A percentile compares a stretch with the other conserved stretches of the same genome.
Conservation (phyloP, 805 yeast species). For the Torulaspora quercuum region DNA sequence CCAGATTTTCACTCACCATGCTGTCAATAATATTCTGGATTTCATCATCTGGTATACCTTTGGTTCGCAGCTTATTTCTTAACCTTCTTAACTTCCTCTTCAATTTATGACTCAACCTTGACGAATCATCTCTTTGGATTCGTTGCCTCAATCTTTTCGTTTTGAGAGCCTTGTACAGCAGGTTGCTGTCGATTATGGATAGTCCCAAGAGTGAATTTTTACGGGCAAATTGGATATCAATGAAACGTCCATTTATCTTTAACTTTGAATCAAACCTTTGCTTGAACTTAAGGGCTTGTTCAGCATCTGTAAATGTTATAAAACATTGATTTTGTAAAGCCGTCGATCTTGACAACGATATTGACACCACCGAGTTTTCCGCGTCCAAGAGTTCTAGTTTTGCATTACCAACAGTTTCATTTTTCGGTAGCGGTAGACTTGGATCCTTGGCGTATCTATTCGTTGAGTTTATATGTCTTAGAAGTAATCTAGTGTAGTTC, state of each 20-base stretch:
- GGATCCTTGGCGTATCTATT: constrained; percentile 19
- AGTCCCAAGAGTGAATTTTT: constrained; percentile 26
- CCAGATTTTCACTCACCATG: constrained; percentile 1
- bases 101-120: constrained; percentile 6
- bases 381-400: constrained; percentile 18
- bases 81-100: constrained; percentile 29
- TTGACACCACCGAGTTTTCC: constrained; percentile 16
- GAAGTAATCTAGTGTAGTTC: constrained; percentile 19
- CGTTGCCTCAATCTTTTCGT: constrained; percentile 8
- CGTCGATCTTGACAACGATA: constrained; percentile 19
- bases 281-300: constrained; percentile 19
- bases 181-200: constrained; percentile 6
- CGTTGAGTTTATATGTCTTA: constrained; percentile 19
- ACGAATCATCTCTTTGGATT: constrained; percentile 5
- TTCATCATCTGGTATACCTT: constrained; percentile 19
- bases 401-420: constrained; percentile 10
- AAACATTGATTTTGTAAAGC: constrained; percentile 23
- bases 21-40: constrained; percentile 12
- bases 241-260: constrained; percentile 20
- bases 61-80: constrained; percentile 22
- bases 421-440: constrained; percentile 16
- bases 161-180: constrained; percentile 15
- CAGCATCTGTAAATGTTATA: constrained; percentile 23
- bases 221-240: constrained; percentile 23
- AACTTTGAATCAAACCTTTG: constrained; percentile 12